A percentile compares a stretch with the other conserved stretches of the same genome.
Evolutionary conservation across 768 basidiomycete genomes (phyloP).

Genomic region (Cystobasidium onofrii): DNA sequence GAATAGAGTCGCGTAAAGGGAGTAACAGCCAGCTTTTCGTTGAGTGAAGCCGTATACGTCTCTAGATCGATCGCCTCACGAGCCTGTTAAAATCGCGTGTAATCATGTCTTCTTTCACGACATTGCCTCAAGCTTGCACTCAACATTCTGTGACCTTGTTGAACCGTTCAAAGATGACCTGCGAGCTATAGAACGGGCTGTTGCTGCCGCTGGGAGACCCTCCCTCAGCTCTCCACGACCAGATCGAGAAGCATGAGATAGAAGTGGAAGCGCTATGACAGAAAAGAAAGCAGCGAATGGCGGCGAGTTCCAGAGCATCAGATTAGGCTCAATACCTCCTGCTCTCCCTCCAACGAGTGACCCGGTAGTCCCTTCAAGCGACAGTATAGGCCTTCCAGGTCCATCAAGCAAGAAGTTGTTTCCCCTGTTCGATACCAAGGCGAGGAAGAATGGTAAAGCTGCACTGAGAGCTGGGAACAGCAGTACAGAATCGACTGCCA

Average conservation of each 20-base stretch:
- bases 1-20: too few species aligned
- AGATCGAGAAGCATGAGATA: background rate
- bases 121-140: too few species aligned
- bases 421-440: background rate
- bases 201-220: too few species aligned
- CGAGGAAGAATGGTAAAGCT: conserved; percentile 7
- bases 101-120: too few species aligned
- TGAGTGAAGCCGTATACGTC: too few species aligned
- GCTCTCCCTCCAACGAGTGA: background rate
- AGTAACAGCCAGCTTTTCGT: too few species aligned
- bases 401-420: conserved; percentile 12
- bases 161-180: too few species aligned
- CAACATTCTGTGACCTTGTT: too few species aligned
- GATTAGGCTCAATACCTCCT: background rate
- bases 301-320: background rate
- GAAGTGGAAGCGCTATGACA: background rate
- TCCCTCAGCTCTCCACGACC: background rate
- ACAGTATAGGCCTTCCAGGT: background rate
- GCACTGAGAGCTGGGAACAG: background rate
- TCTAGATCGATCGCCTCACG: too few species aligned
- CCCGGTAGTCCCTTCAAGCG: background rate
- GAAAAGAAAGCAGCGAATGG: background rate
- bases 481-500: background rate
- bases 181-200: too few species aligned
- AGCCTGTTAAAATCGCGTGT: too few species aligned